Base-by-base conservation (phyloP, 306 rosid genomes). In the Begonia fuchsioides region DNA sequence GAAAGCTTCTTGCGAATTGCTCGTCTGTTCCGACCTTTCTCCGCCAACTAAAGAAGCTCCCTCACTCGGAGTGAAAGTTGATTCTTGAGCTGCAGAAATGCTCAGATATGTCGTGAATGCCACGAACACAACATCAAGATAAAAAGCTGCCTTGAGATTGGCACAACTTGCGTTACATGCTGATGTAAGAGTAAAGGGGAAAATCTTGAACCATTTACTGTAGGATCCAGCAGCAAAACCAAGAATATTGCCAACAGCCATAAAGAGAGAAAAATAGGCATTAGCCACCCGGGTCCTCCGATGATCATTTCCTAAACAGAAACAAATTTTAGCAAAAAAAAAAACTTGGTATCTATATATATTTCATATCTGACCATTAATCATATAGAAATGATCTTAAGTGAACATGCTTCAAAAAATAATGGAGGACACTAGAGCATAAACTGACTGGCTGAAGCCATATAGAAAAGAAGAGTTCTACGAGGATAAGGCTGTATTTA, bases 261-360 rank as follows among this genome's bases (percentile, higher is more conserved):
- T 86, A 72, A 74, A 86, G 55, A 86, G 72, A 59, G 96, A 81
- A 68, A 69, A 86, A 64, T 86, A 86, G 32, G 96, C 86, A 66
- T 86, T 82, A 62, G 96, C 96, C 15, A 86, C 93, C 43, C 90
- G 79, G 44, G 77, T 86, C 75, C 93, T 86, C 60, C 93, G 83
- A 39, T 76, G 74, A 64, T 86, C 96, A 78, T 86, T 86, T 55
- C 77, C 96, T 86, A 60, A 55, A 47, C 66, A 58, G 41, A 65
- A 51, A 9, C 16, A 46, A 26, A 26, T 26, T 26, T 26, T 26
- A 26, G 35, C 8, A 26, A 26, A 26, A 26, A 8, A 26, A 26
- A 26, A 26, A 26, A 26, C 35, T 26, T 26, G 35, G 35, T 26
- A 26, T 26, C 35, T 26, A 26, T 26, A 26, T 26, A 26, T 26